Base-by-base conservation (phyloP, 352 stramenopile species). In the Phytophthora fragariaefolia region DNA sequence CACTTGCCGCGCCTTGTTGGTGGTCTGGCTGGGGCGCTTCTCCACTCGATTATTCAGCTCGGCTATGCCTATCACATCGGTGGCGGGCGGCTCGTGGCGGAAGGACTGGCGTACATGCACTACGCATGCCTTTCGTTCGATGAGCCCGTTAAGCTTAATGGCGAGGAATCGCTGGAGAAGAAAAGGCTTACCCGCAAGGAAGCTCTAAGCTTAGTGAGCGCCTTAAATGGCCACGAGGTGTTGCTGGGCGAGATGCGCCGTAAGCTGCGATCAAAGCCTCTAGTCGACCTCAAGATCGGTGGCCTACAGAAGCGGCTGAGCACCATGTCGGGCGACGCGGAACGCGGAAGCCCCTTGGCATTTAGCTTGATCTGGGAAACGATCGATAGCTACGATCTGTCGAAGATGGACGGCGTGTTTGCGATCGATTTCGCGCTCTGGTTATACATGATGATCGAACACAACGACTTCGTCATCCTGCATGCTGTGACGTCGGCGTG, bases 41-140 rank as follows among this genome's bases (percentile, higher is more conserved):
- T 82, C 22, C 74, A 82, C 50, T 63, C 66, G 1, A 77, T 82
- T 30, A 82, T 82, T 17, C 74, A 82, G 46, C 58, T 82, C 3
- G 74, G 74, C 0, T 82, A 82, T 47, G 53, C 74, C n/a, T 79
- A 82, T 17, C 71, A 63, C 26, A 68, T 79, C 55, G 71, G 74
- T 34, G 66, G 66, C 6, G 58, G 69, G 5, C 74, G 62, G 43
- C 58, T 76, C 17, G 60, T 82, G 32, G 74, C 74, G 7, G 74
- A 82, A 77, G 74, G 70, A 17, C 42, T 82, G 30, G 47, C 71
- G 51, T 82, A 82, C 60, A 61, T 82, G 62, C 74, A 79, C 58
- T 75, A 66, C 38, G 53, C 63, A 1, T 79, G 75, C 32, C 48
- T 79, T 30, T 65, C 66, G n/a, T 82, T 82, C 36, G 70, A 78